phyloP scores from a whole-genome alignment of 108 stramenopile genomes.

The Pseudonitzschia delicatissima region DNA sequence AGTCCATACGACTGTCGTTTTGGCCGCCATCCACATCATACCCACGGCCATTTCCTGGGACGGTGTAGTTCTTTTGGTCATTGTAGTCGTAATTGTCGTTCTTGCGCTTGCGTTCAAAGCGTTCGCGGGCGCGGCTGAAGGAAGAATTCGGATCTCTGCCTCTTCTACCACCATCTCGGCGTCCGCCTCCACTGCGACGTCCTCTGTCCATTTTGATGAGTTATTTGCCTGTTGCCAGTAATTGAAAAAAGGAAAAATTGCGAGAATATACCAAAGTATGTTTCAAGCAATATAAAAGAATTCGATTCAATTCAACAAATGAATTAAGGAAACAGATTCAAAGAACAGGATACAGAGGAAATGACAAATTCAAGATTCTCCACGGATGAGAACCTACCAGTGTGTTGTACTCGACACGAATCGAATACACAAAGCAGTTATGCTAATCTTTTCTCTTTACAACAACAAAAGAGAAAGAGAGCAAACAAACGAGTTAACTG shows the following conservation, averaged over 20 bases:
- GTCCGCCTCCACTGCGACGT: not conserved
- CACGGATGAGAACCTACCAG: constrained; percentile 16
- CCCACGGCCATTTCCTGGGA: constrained; percentile 4
- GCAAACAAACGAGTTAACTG: constrained; percentile 6
- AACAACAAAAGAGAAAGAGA: constrained; percentile 1
- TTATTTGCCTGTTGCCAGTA: no score
- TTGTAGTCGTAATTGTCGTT: constrained; percentile 18
- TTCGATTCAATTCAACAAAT: not conserved
- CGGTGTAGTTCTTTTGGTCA: not conserved
- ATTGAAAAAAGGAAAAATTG: not conserved
- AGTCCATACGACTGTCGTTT: constrained; percentile 5
- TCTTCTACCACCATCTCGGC: not conserved
- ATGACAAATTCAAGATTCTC: constrained; percentile 1
- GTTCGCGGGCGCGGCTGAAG: constrained; percentile 32
- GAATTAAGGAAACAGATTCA: not conserved
- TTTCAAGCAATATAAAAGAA: not conserved
- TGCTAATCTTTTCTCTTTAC: constrained; percentile 1
- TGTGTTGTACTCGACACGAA: constrained; percentile 11
- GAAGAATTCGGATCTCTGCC: not conserved
- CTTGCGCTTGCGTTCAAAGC: constrained; percentile 43
- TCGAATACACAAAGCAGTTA: constrained; percentile 6
- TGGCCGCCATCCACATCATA: constrained; percentile 18
- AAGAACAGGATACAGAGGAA: not conserved
- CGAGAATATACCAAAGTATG: not conserved
- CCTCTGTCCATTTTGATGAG: not conserved